Evolutionary conservation across 495 filamentous ascomycete species (phyloP).

Genomic region (Apodospora peruviana): DNA sequence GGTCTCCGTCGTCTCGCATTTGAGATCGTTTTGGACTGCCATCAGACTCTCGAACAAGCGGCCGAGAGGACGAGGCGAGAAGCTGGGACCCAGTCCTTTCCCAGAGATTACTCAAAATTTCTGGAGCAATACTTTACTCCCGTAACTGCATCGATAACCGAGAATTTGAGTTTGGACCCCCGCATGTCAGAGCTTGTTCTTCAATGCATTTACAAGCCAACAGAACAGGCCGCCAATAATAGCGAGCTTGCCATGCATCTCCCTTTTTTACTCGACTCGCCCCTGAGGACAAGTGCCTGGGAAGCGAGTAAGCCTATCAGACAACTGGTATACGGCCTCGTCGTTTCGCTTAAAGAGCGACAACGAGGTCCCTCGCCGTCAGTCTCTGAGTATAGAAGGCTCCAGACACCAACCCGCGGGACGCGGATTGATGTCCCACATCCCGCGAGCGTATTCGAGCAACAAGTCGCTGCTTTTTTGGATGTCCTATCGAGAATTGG

Average conservation of each 20-base stretch:
- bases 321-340: conserved; percentile 52
- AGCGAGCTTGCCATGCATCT: conserved; percentile 46
- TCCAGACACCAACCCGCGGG: conserved; percentile 20
- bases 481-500: conserved; percentile 10
- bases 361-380: background rate
- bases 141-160: background rate
- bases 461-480: conserved; percentile 1
- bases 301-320: conserved; percentile 47
- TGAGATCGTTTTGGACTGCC: conserved; percentile 28
- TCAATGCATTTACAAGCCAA: conserved; percentile 20
- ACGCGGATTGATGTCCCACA: conserved; percentile 7
- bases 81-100: conserved; percentile 8
- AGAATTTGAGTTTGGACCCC: conserved; percentile 33
- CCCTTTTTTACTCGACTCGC: conserved; percentile 53
- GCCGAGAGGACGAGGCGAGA: conserved; percentile 17
- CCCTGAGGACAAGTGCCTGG: conserved; percentile 59
- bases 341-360: conserved; percentile 15
- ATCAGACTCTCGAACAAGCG: conserved; percentile 26
- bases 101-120: conserved; percentile 35
- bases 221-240: background rate
- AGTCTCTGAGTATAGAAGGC: conserved; percentile 25
- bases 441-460: background rate
- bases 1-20: conserved; percentile 32
- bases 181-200: conserved; percentile 43
- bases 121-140: conserved; percentile 36